Conservation (phyloP, 2,329 filamentous ascomycete genomes). For the Sclerotinia sclerotiorum region DNA sequence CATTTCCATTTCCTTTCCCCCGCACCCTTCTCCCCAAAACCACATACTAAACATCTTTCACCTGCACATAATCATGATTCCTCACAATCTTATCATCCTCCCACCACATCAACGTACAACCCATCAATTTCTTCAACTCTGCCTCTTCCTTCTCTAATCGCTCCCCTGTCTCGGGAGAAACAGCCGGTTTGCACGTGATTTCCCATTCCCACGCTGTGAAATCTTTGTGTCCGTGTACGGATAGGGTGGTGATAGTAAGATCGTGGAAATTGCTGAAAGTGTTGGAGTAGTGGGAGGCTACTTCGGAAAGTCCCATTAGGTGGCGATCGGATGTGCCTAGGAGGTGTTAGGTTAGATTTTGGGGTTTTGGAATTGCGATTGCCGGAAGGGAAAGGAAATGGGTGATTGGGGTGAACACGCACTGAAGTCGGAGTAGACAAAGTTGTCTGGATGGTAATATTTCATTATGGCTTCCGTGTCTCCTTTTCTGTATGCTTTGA, state of each 20-base stretch:
- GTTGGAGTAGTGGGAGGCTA: background rate
- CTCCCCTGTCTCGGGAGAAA: background rate
- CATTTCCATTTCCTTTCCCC: background rate
- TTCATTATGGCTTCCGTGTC: conserved; percentile 16
- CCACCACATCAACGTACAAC: conserved; percentile 17
- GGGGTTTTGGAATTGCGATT: background rate
- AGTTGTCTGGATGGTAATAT: conserved; percentile 15
- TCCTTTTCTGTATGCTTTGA: conserved; percentile 6
- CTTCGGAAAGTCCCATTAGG: background rate
- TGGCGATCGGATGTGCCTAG: background rate
- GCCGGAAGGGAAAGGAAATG: background rate
- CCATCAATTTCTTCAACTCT: background rate
- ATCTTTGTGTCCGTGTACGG: conserved; percentile 15
- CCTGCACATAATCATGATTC: conserved; percentile 20
- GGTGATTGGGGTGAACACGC: background rate
- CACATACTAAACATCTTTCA: background rate
- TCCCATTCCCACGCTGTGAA: conserved; percentile 15
- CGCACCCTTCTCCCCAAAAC: background rate
- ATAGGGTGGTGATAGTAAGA: background rate
- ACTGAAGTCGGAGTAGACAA: conserved; percentile 19
- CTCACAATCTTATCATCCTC: conserved; percentile 1
- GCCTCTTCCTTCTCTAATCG: background rate
- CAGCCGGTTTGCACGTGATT: background rate
- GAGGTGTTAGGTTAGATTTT: background rate
- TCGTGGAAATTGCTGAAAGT: conserved; percentile 12